Base-by-base conservation (phyloP, 768 basidiomycete species). In the Mycena galopus region DNA sequence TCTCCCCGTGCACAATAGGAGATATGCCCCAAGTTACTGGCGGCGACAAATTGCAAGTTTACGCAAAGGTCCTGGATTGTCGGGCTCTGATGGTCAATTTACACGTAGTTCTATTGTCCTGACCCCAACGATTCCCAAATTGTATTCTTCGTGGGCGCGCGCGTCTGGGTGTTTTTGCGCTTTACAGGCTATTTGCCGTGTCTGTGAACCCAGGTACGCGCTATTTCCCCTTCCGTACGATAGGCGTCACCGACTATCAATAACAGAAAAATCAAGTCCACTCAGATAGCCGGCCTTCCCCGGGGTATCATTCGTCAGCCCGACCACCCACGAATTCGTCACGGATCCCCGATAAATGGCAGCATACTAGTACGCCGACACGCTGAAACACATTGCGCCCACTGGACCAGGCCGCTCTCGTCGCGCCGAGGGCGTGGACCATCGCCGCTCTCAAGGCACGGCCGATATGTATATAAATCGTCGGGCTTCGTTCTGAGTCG, bases 321-420 rank as follows among this genome's bases (percentile, higher is more conserved):
- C 30, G 56, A 23, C 33, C 58, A 12, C 29, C 44, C 30, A 16
- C 23, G 23, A 35, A 16, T 53, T 16, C 16, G n/a, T 8, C 27
- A n/a, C 30, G n/a, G n/a, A 23, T 16, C 35, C 27, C 39, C 5
- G 39, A 61, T 17, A 5, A 5, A 12, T 8, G n/a, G 17, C 29
- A n/a, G n/a, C 47, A 29, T 65, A 16, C 64, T 44, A 56, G 29
- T 23, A 65, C 27, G 2, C 55, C 37, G 65, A 53, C 55, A 57
- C 14, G 32, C 23, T 57, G 65, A 66, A 66, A 66, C 65, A 33
- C 17, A 66, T 66, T 44, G 4, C 29, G 55, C 65, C 29, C 65
- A 47, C 65, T 16, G 30, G 10, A 16, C 33, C 39, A 8, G 50
- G 32, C 65, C 65, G 65, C 27, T 19, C 39, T n/a, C 29, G 17